phyloP scores from a whole-genome alignment of 2,329 filamentous ascomycete species.

The Fusarium oxysporum region DNA sequence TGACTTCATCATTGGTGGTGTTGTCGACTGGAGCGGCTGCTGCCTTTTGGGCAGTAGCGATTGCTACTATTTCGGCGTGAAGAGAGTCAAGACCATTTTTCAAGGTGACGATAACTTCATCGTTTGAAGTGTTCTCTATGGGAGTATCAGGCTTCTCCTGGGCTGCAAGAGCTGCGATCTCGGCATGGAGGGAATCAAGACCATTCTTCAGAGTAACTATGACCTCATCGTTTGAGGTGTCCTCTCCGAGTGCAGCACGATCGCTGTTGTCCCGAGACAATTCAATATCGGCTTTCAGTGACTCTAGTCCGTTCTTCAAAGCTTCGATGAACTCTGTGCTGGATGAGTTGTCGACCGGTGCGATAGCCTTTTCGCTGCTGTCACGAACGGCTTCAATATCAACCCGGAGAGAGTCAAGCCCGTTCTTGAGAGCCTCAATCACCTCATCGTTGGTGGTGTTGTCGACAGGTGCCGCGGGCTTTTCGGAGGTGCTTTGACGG shows the following conservation, averaged over 20 bases:
- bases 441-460: conserved; percentile 37
- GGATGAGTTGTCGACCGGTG: conserved; percentile 28
- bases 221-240: conserved; percentile 84
- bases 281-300: conserved; percentile 37
- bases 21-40: conserved; percentile 10
- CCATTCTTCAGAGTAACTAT: conserved; percentile 85
- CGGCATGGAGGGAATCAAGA: conserved; percentile 75
- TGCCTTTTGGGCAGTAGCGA: conserved; percentile 71
- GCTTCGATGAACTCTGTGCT: conserved; percentile 36
- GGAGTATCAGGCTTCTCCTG: conserved; percentile 57
- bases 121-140: conserved; percentile 57
- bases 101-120: conserved; percentile 87
- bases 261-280: conserved; percentile 73
- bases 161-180: conserved; percentile 72
- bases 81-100: conserved; percentile 80
- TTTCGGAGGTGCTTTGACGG: conserved; percentile 67
- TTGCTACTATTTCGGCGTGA: conserved; percentile 76
- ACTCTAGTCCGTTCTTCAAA: conserved; percentile 39
- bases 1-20: conserved; percentile 38
- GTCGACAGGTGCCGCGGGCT: conserved; percentile 28
- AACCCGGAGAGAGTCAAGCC: conserved; percentile 31
- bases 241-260: conserved; percentile 64
- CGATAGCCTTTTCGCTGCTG: conserved; percentile 61
- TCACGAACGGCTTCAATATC: conserved; percentile 63
- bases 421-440: conserved; percentile 36